Base-by-base conservation (phyloP, 805 yeast genomes). In the Naumovozyma castellii region DNA sequence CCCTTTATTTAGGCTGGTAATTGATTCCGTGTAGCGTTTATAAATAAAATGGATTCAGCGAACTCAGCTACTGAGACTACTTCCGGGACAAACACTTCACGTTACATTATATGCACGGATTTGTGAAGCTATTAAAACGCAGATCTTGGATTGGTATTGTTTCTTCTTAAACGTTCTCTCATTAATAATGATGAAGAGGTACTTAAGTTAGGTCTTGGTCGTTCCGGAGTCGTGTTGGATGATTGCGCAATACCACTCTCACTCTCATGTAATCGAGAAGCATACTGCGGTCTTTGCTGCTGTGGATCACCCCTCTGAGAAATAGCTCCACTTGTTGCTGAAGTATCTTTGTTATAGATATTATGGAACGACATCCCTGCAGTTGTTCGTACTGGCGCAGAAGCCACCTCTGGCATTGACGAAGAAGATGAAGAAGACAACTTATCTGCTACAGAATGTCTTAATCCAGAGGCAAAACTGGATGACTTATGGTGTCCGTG, bases 151-250 rank as follows among this genome's bases (percentile, higher is more conserved):
- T 43, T 46, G 4, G 47, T 46, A 18, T 40, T 49, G 17, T 46
- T 49, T 15, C 59, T 48, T 32, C 54, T 54, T 20, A 57, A 36
- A 31, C 61, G 48, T 29, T 56, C 59, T 32, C 60, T 54, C 62
- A 57, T 57, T 47, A 57, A 38, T 41, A 47, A 42, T 10, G 59
- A 52, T 1, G 60, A 51, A 3, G 49, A 39, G 5, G 18, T 38
- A 3, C 14, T 19, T 4, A 25, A 5, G 12, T 22, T 25, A 9
- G 37, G 37, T 35, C 34, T 41, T 32, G 34, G 14, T 14, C 19
- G 37, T 32, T n/a, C 15, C 10, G 6, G 20, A 25, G 30, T 35
- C 8, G 10, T 25, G n/a, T 18, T 29, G 35, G 19, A 22, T 3
- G 34, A 12, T 19, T 10, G 8, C 14, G 27, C 14, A 30, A 10